Evolutionary conservation across 2,329 filamentous ascomycete species (phyloP).

Genomic region (Diaporthe helianthi): DNA sequence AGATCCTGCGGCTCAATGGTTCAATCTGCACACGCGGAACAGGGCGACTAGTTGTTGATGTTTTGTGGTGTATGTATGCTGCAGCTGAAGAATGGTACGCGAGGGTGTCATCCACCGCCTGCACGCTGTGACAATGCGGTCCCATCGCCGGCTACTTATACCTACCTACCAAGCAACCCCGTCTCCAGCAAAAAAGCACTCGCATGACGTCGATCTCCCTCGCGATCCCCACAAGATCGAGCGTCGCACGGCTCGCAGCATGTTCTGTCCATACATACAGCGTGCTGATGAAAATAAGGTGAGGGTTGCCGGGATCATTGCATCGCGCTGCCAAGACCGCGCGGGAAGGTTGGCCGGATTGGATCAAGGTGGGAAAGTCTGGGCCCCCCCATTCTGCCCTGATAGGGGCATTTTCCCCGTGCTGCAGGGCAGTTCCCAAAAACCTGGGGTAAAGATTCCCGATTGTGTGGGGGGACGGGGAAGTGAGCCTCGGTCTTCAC

Average conservation of each 20-base stretch:
- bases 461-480: background rate
- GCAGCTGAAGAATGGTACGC: background rate
- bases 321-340: background rate
- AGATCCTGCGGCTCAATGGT: constrained; percentile 12
- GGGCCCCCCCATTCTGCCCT: background rate
- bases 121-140: background rate
- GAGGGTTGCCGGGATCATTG: background rate
- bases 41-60: background rate
- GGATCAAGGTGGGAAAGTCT: background rate
- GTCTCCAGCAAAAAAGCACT: background rate
- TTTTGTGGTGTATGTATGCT: too few relatives aligned
- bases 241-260: background rate
- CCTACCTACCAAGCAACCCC: background rate
- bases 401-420: constrained; percentile 14
- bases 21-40: background rate
- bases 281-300: background rate
- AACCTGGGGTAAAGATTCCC: constrained; percentile 24
- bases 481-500: background rate
- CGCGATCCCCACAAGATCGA: background rate
- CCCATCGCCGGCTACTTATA: constrained; percentile 6
- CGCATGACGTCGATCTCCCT: background rate
- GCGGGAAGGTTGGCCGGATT: constrained; percentile 7
- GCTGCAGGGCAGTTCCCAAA: background rate
- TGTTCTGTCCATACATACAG: background rate
- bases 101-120: background rate